Conservation (phyloP, 345 rosid species). For the Gossypium turneri region DNA sequence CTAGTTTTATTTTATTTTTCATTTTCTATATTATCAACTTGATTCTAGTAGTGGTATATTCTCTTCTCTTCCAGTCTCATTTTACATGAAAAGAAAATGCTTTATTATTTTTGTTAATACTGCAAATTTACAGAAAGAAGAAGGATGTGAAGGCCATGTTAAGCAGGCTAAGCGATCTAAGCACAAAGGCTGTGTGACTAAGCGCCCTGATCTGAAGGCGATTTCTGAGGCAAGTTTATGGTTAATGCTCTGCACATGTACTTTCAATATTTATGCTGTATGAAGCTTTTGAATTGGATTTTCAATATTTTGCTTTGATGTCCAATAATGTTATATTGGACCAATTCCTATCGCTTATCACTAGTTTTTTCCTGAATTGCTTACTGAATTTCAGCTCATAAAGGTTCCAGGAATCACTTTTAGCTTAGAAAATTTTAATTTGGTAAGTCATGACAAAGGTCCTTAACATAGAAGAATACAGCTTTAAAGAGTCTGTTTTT, state of each 20-base stretch:
- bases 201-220: constrained; percentile 19
- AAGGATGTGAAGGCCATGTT: background rate
- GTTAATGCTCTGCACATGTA: constrained; percentile 5
- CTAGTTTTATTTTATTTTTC: background rate
- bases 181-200: background rate
- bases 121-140: constrained; percentile 4
- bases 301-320: background rate
- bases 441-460: background rate
- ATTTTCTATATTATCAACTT: background rate
- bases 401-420: background rate
- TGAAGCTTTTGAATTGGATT: background rate
- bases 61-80: background rate
- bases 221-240: constrained; percentile 16
- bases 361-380: background rate
- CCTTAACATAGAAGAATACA: background rate
- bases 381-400: background rate
- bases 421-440: background rate
- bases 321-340: background rate
- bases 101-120: background rate
- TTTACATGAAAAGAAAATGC: background rate
- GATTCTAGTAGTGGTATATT: background rate
- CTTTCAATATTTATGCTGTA: background rate
- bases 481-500: background rate
- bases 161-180: background rate
- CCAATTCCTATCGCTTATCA: background rate